A percentile compares a stretch with the other conserved stretches of the same genome.
phyloP scores from a whole-genome alignment of 164 flowering plant species.

The Piper longum region DNA sequence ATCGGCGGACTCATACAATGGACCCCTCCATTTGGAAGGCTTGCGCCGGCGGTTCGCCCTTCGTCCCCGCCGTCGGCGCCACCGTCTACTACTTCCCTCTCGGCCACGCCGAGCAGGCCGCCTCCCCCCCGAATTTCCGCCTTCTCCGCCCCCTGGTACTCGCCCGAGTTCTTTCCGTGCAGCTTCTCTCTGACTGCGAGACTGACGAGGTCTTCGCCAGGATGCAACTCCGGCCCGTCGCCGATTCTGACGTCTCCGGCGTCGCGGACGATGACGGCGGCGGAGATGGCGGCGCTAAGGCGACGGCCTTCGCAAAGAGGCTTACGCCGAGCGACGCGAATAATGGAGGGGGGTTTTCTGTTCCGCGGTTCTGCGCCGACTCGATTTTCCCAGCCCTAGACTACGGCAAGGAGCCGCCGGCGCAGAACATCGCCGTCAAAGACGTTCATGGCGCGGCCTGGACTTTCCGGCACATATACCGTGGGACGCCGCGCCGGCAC shows the following conservation, averaged over 20 bases:
- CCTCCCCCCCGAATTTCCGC: slow-evolving; percentile 11
- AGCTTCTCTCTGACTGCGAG: slow-evolving; percentile 26
- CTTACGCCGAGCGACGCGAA: slow-evolving; percentile 74
- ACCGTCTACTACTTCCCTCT: slow-evolving; percentile 73
- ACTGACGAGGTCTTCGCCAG: slow-evolving; percentile 46
- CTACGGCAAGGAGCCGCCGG: slow-evolving; percentile 48
- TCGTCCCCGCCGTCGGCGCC: slow-evolving; percentile 32
- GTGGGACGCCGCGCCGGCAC: slow-evolving; percentile 78
- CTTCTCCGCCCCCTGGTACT: slow-evolving; percentile 14
- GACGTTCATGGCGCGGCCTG: slow-evolving; percentile 46
- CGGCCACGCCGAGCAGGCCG: slow-evolving; percentile 57
- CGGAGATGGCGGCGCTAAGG: background rate
- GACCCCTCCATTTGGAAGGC: slow-evolving; percentile 55
- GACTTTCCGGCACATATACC: slow-evolving; percentile 48
- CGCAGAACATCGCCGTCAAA: slow-evolving; percentile 32
- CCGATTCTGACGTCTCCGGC: background rate
- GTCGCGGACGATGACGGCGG: background rate
- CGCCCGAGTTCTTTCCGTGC: slow-evolving; percentile 28
- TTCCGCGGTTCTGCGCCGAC: slow-evolving; percentile 74
- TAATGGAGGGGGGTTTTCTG: slow-evolving; percentile 92
- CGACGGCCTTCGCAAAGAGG: slow-evolving; percentile 40
- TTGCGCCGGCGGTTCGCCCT: slow-evolving; percentile 39
- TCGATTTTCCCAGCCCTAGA: slow-evolving; percentile 52
- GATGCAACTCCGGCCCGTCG: slow-evolving; percentile 18
- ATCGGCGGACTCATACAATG: background rate